phyloP scores from a whole-genome alignment of 306 rosid genomes.

The Pterocarpus santalinus region DNA sequence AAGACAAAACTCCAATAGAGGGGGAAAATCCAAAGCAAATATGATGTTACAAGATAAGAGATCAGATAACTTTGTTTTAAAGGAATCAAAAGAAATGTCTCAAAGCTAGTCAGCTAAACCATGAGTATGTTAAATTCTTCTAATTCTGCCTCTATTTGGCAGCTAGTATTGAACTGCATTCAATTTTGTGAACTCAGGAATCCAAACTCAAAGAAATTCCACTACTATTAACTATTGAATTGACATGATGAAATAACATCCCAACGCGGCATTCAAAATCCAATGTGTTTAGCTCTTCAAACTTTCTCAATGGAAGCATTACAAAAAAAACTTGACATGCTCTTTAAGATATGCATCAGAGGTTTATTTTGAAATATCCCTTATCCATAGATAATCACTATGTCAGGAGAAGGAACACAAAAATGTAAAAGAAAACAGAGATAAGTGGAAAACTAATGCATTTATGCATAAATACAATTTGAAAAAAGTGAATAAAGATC shows the following conservation, averaged over 20 bases:
- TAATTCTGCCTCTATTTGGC: not conserved
- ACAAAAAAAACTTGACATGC: too few relatives aligned
- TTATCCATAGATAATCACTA: too few relatives aligned
- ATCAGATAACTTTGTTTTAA: not conserved
- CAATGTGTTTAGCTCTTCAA: too few relatives aligned
- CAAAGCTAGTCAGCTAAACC: conserved; percentile 17
- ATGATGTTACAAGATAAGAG: not conserved
- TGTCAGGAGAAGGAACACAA: too few relatives aligned
- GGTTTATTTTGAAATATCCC: not conserved
- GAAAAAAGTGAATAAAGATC: not conserved
- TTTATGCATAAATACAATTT: not conserved
- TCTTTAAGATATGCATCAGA: too few relatives aligned
- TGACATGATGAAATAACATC: too few relatives aligned
- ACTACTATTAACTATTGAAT: too few relatives aligned
- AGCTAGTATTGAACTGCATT: not conserved
- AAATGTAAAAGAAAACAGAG: not conserved
- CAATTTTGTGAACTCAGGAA: too few relatives aligned
- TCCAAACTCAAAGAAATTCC: too few relatives aligned
- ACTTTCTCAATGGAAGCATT: too few relatives aligned
- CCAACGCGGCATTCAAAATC: too few relatives aligned
- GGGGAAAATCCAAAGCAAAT: not conserved
- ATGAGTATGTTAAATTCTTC: not conserved
- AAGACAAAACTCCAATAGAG: not conserved
- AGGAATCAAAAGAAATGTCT: not conserved
- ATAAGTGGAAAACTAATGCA: not conserved